These are phyloP conservation scores for Exophiala calicioides DNA, from an alignment of 2,329 filamentous ascomycete species.

Conservation along the genomic window DNA sequence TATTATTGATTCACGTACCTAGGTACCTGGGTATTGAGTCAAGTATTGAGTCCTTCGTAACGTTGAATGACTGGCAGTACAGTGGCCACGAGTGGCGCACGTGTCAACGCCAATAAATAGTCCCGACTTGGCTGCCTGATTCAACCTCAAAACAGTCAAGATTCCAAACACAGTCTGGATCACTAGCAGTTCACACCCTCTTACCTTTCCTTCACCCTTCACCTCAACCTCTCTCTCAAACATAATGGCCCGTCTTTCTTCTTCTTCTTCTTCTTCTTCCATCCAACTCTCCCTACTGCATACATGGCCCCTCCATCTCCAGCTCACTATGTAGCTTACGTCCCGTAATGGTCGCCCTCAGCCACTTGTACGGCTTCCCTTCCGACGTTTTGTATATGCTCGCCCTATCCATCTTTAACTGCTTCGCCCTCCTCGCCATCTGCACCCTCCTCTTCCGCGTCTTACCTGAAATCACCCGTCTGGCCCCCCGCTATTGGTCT, in stretches of 20 bases:
- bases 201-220: background rate
- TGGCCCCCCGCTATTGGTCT: background rate
- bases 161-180: too few relatives aligned
- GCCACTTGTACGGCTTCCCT: constrained; percentile 1
- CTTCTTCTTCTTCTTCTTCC: constrained; percentile 5
- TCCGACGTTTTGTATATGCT: constrained; percentile 6
- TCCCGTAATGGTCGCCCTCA: constrained; percentile 1
- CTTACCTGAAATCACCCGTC: constrained; percentile 7
- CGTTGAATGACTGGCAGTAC: too few relatives aligned
- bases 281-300: too few relatives aligned
- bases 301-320: constrained; percentile 1
- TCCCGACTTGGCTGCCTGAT: too few relatives aligned
- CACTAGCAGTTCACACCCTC: background rate
- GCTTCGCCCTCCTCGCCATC: constrained; percentile 4
- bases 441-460: constrained; percentile 8
- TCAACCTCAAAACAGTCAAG: too few relatives aligned
- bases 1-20: too few relatives aligned
- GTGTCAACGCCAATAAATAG: too few relatives aligned
- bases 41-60: too few relatives aligned
- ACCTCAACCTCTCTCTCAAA: constrained; percentile 1
- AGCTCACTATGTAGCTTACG: constrained; percentile 7
- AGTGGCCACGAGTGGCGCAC: too few relatives aligned
- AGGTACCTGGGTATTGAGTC: too few relatives aligned
- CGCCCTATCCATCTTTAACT: constrained; percentile 2
- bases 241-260: background rate